Evolutionary conservation across 768 basidiomycete species (phyloP), one percentile per base, ranked within the genome.

Genomic region (Chalciporus sphaerocephalus): DNA sequence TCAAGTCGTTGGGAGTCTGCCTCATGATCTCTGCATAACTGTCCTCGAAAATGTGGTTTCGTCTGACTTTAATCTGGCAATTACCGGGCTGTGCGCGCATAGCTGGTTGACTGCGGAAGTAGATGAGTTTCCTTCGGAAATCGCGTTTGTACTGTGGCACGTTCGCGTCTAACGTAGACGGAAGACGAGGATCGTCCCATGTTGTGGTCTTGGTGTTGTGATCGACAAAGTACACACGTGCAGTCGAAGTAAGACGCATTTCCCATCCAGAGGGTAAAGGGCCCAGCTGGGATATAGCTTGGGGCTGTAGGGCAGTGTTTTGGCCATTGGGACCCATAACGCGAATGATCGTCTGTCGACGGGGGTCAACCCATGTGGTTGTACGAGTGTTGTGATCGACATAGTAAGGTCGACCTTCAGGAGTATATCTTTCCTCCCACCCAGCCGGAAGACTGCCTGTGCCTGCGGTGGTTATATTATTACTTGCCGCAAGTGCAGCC

Each of bases 181-280:
- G 96, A 55, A 92, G 69, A 42, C 96, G 90, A 16, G 95, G 95
- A 65, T 99, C 96, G 66, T 99, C 96, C 96, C 96, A 99, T 1
- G 96, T 99, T 23, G 96, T 99, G 24, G 96, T 99, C 80, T 98
- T 97, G 44, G 96, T 98, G 71, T 98, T 98, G 73, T 99, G 96
- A 66, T 99, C 96, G 42, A 99, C 96, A 62, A 99, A 99, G 74
- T 99, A 99, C 6, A 99, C 96, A 38, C 96, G 85, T 2, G 96
- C 95, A 1, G 96, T 98, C 4, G 90, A 86, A 6, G 96, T 99
- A 42, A 99, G 86, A 37, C 96, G 91, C 96, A 99, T 99, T 69
- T 99, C 96, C 96, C 96, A 99, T 44, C 96, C 96, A 33, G 90
- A 93, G 4, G 96, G 96, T 17, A 99, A 69, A 22, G 96, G 96